A percentile compares a stretch with the other conserved stretches of the same genome.
phyloP scores from a whole-genome alignment of 169 alveolate genomes.

The Plasmodium adleri region DNA sequence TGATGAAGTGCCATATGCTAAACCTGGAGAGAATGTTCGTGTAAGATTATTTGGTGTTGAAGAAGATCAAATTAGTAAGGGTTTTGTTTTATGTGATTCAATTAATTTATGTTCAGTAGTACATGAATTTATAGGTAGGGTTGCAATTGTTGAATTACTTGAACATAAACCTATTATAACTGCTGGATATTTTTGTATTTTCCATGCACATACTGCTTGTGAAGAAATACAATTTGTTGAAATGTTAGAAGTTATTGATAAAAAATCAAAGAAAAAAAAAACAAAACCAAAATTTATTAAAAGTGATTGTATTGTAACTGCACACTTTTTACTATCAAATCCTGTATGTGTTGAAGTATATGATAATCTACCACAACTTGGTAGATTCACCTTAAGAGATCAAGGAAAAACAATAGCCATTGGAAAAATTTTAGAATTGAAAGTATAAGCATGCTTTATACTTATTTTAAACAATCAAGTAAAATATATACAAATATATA shows the following conservation, averaged over 20 bases:
- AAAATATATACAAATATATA: no score
- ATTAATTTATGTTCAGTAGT: constrained; percentile 94
- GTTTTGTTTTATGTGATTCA: constrained; percentile 95
- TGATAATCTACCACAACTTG: constrained; percentile 92
- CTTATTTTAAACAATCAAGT: no score
- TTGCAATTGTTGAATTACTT: constrained; percentile 92
- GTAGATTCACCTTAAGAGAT: constrained; percentile 97
- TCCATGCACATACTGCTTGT: constrained; percentile 91
- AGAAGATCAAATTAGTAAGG: constrained; percentile 95
- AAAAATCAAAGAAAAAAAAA: constrained; percentile 86
- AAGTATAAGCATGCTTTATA: not conserved
- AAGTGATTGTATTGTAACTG: constrained; percentile 89
- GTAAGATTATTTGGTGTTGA: constrained; percentile 91
- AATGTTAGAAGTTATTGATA: constrained; percentile 82
- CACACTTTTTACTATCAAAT: constrained; percentile 85
- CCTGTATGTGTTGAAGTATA: constrained; percentile 94
- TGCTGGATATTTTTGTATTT: constrained; percentile 94
- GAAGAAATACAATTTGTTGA: constrained; percentile 89
- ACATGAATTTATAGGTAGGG: constrained; percentile 92
- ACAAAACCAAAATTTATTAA: constrained; percentile 88
- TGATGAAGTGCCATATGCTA: constrained; percentile 91
- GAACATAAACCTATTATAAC: constrained; percentile 95
- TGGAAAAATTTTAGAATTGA: constrained; percentile 85
- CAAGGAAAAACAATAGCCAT: constrained; percentile 95
- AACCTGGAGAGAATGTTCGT: constrained; percentile 94